Evolutionary conservation across 2,329 filamentous ascomycete species (phyloP).

Genomic region (Lithohypha guttulata): DNA sequence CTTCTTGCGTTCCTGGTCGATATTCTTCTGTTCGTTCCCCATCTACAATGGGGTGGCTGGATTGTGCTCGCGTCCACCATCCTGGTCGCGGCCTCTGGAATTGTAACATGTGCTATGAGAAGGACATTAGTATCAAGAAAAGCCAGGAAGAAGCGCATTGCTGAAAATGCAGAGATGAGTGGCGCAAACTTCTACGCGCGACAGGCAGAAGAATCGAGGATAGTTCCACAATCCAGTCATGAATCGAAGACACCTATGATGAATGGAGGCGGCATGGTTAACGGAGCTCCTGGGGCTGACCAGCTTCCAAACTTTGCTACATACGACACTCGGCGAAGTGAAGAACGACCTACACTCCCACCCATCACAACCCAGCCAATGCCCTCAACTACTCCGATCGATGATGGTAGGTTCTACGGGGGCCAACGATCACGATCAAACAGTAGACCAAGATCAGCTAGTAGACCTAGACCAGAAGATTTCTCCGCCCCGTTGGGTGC

Average conservation of each 20-base stretch:
- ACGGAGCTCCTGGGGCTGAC: conserved; percentile 44
- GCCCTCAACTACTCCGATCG: conserved; percentile 3
- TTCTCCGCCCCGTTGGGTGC: conserved; percentile 2
- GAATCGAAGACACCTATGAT: conserved; percentile 43
- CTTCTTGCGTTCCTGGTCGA: conserved; percentile 86
- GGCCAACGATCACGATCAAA: conserved; percentile 22
- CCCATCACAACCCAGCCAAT: conserved; percentile 1
- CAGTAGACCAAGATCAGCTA: conserved; percentile 25
- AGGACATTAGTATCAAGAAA: conserved; percentile 84
- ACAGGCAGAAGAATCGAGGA: conserved; percentile 29
- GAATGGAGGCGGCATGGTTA: conserved; percentile 46
- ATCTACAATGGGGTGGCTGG: conserved; percentile 89
- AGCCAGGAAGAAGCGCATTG: conserved; percentile 83
- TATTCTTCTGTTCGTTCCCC: conserved; percentile 85
- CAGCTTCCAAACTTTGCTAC: conserved; percentile 40
- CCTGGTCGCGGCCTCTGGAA: conserved; percentile 65
- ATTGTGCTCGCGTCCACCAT: conserved; percentile 83
- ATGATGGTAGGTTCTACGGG: conserved; percentile 22
- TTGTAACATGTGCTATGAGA: conserved; percentile 91
- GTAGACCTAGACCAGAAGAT: conserved; percentile 23
- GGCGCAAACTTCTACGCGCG: conserved; percentile 82
- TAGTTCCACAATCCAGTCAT: conserved; percentile 12
- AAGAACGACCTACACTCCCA: conserved; percentile 11
- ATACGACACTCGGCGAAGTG: conserved; percentile 23
- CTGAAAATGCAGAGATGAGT: conserved; percentile 93